A percentile compares a stretch with the other conserved stretches of the same genome.
Evolutionary conservation across 2,329 filamentous ascomycete species (phyloP).

Genomic region (Exophiala oligosperma): DNA sequence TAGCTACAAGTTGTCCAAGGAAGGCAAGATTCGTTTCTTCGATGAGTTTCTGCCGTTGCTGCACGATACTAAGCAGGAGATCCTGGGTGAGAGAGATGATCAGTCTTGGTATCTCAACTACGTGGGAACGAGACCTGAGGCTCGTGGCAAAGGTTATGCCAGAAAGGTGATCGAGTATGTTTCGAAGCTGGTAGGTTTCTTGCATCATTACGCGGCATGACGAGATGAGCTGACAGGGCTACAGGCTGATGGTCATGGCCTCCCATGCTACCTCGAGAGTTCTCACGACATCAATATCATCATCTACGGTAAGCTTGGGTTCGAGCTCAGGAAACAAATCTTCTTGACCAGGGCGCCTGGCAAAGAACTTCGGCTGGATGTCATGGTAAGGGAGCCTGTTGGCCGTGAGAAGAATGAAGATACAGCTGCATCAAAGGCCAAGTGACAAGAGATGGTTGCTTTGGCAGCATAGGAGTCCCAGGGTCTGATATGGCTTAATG

Average conservation of each 20-base stretch:
- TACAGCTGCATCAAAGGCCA: not conserved
- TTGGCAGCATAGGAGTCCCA: too few relatives aligned
- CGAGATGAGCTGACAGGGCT: constrained; percentile 3
- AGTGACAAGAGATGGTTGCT: too few relatives aligned
- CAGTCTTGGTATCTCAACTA: constrained; percentile 82
- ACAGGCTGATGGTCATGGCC: constrained; percentile 67
- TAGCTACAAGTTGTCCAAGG: constrained; percentile 69
- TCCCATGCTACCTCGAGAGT: constrained; percentile 76
- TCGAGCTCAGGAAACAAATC: constrained; percentile 64
- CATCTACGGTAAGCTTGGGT: constrained; percentile 77
- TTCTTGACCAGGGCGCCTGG: constrained; percentile 58
- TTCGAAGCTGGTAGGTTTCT: constrained; percentile 57
- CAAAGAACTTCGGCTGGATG: constrained; percentile 60
- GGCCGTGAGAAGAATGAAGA: constrained; percentile 2
- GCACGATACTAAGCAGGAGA: constrained; percentile 67
- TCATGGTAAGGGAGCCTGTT: constrained; percentile 76
- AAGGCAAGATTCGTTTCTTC: constrained; percentile 74
- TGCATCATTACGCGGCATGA: not conserved
- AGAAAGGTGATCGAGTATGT: constrained; percentile 70
- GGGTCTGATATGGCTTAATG: too few relatives aligned
- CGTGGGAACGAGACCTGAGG: constrained; percentile 71
- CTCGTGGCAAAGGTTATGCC: constrained; percentile 71
- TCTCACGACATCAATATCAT: constrained; percentile 66
- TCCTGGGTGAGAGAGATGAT: constrained; percentile 66
- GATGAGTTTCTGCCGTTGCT: constrained; percentile 73